Base-by-base conservation (phyloP, 2,329 filamentous ascomycete species). In the Leptographium lundbergii region DNA sequence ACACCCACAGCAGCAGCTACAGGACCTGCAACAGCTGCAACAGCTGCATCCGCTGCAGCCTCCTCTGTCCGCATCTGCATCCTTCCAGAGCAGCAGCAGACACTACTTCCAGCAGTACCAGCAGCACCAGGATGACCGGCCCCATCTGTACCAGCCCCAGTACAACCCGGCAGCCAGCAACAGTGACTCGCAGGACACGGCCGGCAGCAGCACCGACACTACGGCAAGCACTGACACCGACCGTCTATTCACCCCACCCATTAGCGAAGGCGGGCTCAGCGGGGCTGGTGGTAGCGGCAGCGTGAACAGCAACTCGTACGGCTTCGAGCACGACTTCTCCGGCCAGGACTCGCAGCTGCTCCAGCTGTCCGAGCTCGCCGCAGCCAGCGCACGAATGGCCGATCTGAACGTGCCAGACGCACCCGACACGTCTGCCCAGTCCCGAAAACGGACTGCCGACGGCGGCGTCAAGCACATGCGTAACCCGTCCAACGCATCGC, bases 381-480 rank as follows among this genome's bases (percentile, higher is more conserved):
- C 81, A 45, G 73, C 73, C 36, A 76, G 79, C 68, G 73, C 78
- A 63, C 76, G 75, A 67, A 75, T 81, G 66, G 67, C 65, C 36
- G 67, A 68, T 69, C 60, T 74, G 67, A 51, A 68, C 64, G 62
- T 48, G 11, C 32, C 52, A 22, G 56, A 50, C 57, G 59, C 51
- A 10, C 56, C 63, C 59, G 59, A 77, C 68, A 64, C 64, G 60
- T 65, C 65, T 32, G 67, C 64, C 42, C 65, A 69, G 39, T 77
- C 78, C 45, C 81, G 83, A 62, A 95, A 95, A 73, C 81, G 90
- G 64, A 92, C 83, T 66, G 88, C 88, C 39, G 86, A 88, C 67
- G 90, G 89, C 50, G 76, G 82, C 56, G 77, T 91, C 59, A 95
- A 91, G 72, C 70, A 76, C 60, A 62, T 69, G 48, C 66, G 74